Base-by-base conservation (phyloP, 352 stramenopile species). In the Paralagenidium karlingii region DNA sequence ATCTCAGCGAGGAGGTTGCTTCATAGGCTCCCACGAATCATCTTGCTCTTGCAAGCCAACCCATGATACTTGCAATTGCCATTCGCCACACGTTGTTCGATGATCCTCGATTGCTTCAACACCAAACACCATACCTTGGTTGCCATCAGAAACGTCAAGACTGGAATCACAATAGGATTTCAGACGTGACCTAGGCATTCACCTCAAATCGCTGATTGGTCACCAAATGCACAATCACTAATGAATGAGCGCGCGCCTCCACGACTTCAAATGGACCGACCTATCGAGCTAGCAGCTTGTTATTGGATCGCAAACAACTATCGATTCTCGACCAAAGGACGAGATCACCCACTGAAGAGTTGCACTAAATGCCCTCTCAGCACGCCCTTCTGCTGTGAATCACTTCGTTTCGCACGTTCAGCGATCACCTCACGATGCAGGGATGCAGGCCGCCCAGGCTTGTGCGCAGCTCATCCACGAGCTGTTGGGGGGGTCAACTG, bases 291-390 rank as follows among this genome's bases (percentile, higher is more conserved):
- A 53, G 16, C 4, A 60, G 38, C 41, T 55, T 55, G 38, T 26
- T 40, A 13, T 39, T 36, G 0, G 45, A 40, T n/a, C n/a, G n/a
- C 15, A 59, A 26, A 0, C 46, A 24, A 8, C 42, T 31, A n/a
- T 60, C 51, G 8, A 55, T 28, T 11, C 51, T 41, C 19, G 45
- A 59, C 45, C 36, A 59, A 0, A 59, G 39, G 3, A 55, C 51
- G 18, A 31, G 54, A 24, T 59, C 51, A 0, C 45, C 45, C 1
- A 48, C 30, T 3, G 15, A 19, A 18, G 44, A 56, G 19, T 47
- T 56, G 22, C 40, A 45, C 8, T 39, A 21, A 12, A 1, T 38
- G 6, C 24, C 46, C 9, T 48, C 11, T 13, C 48, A 41, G 0
- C 43, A 32, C 3, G 15, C 26, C 34, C 36, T 29, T n/a, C n/a